These are phyloP conservation scores for Nelumbo lutea DNA, from an alignment of 164 flowering plant species.

Conservation along the genomic window DNA sequence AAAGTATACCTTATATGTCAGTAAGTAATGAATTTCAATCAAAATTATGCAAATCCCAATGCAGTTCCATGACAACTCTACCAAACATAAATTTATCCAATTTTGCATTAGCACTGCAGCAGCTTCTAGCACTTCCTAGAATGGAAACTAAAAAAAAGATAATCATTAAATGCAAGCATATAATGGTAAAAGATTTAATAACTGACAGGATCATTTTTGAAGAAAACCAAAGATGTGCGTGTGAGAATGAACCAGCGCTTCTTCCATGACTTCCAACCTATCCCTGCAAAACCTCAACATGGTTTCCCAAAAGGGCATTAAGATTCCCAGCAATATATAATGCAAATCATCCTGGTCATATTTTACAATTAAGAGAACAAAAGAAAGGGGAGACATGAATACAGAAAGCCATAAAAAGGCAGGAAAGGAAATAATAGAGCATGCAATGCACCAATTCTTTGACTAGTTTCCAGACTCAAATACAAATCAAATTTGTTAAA, in stretches of 20 bases:
- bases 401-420: too few species aligned
- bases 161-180: neutral
- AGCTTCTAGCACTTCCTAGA: neutral
- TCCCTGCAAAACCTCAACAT: slow-evolving; percentile 42
- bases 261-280: slow-evolving; percentile 99
- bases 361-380: too few species aligned
- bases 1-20: too few species aligned
- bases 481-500: too few species aligned
- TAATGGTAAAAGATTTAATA: slow-evolving; percentile 1
- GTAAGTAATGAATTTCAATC: too few species aligned
- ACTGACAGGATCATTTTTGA: slow-evolving; percentile 98
- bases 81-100: neutral
- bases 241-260: slow-evolving; percentile 98
- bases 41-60: neutral
- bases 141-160: neutral
- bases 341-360: too few species aligned
- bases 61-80: neutral
- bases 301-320: too few species aligned
- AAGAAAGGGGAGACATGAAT: too few species aligned
- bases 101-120: neutral
- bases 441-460: too few species aligned
- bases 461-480: too few species aligned
- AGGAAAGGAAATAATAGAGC: too few species aligned
- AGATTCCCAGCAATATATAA: neutral
- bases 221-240: slow-evolving; percentile 93